Evolutionary conservation across 2,329 filamentous ascomycete species (phyloP), one percentile per base, ranked within the genome.

Genomic region (Lecanicillium sp.): DNA sequence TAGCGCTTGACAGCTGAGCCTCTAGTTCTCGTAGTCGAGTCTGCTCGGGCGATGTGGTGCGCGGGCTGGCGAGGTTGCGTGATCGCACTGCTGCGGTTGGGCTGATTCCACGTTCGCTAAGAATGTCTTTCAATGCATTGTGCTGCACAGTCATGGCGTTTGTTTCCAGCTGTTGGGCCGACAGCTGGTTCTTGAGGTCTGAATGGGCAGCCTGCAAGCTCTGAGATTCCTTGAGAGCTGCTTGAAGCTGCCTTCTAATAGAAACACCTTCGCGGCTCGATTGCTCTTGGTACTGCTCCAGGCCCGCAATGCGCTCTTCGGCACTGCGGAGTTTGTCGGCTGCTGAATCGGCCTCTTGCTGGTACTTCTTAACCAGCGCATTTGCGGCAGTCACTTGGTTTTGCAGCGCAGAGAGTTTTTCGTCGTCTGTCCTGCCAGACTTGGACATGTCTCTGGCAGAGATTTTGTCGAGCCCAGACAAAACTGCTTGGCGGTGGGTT

Each of bases 271-370:
- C 94, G 32, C 92, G 78, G 60, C 89, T 96, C 4, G 89, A 84
- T 62, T 98, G 92, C 56, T 98, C 92, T 62, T 98, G 92, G 58
- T 96, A 96, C 19, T 88, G 86, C 59, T 98, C 92, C 4, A 98
- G 73, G 6, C 92, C 92, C 5, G 92, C 94, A 57, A 98, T 96
- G 30, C 92, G 81, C 65, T 96, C 94, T 62, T 98, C 94, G 4
- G 92, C 92, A 42, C 83, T 83, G 38, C 92, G 83, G 38, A 98
- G 71, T 57, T 89, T 94, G 54, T 95, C 88, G 0, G 87, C 83
- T 3, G 89, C 88, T 18, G 72, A 65, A 57, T 98, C 87, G 1
- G 89, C 90, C 43, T 94, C 89, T 44, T 82, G 73, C 58, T 95
- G 88, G 50, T 95, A 94, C 53, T 87, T 87, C 58, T 83, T 85